A percentile compares a stretch with the other conserved stretches of the same genome.
These are phyloP conservation scores for Geotrichum citri-aurantii DNA, from an alignment of 1,139 yeast genomes.

Conservation along the genomic window DNA sequence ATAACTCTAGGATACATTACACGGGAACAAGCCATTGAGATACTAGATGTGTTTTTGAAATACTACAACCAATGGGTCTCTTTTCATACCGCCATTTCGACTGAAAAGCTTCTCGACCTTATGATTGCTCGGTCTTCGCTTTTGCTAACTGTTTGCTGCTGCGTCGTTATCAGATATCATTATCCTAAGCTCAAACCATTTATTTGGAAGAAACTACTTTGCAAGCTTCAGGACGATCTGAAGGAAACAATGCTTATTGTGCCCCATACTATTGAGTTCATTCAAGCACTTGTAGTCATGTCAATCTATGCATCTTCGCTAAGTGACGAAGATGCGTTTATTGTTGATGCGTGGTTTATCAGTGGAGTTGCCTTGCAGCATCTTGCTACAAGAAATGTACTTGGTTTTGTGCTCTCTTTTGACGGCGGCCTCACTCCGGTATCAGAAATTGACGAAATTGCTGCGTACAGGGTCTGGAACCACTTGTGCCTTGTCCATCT, in stretches of 20 bases:
- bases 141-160: conserved; percentile 60
- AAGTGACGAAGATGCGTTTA: conserved; percentile 45
- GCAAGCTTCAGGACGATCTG: conserved; percentile 42
- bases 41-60: conserved; percentile 52
- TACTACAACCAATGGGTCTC: conserved; percentile 77
- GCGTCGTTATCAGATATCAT: conserved; percentile 52
- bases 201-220: conserved; percentile 37
- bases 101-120: conserved; percentile 48
- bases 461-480: conserved; percentile 61
- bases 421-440: conserved; percentile 34
- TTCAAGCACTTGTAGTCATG: conserved; percentile 59
- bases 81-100: conserved; percentile 52
- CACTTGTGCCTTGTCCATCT: conserved; percentile 67
- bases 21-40: conserved; percentile 44
- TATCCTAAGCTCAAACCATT: conserved; percentile 38
- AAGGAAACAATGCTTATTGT: conserved; percentile 41
- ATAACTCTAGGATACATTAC: conserved; percentile 48
- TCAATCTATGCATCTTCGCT: conserved; percentile 57
- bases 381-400: conserved; percentile 46
- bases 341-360: conserved; percentile 57
- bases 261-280: conserved; percentile 49
- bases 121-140: conserved; percentile 54
- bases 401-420: conserved; percentile 35
- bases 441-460: conserved; percentile 47
- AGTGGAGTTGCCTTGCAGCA: conserved; percentile 56